A percentile compares a stretch with the other conserved stretches of the same genome.
Conservation (phyloP, 495 filamentous ascomycete species). For the Aspergillus bertholletiae region DNA sequence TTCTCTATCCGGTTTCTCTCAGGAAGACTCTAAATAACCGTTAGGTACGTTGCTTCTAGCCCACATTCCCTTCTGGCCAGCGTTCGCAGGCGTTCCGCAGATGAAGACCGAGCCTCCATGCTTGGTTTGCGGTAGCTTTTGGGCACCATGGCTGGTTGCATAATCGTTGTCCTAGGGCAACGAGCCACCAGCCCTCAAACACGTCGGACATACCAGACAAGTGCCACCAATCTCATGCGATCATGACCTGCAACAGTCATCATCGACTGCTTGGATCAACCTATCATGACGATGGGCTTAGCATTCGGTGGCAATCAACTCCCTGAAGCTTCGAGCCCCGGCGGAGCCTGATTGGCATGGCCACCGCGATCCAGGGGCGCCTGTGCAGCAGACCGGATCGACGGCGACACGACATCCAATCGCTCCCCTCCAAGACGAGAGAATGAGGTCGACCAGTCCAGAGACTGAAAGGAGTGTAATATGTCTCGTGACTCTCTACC, state of each 20-base stretch:
- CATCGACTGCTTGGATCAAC: neutral
- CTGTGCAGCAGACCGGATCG: neutral
- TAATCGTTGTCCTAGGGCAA: too few species aligned
- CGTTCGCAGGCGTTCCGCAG: too few species aligned
- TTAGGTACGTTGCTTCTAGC: too few species aligned
- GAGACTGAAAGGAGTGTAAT: neutral
- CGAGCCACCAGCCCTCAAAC: too few species aligned
- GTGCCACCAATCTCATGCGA: neutral
- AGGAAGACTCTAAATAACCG: too few species aligned
- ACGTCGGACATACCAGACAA: too few species aligned
- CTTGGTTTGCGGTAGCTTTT: too few species aligned
- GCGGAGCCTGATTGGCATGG: neutral
- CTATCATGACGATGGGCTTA: neutral
- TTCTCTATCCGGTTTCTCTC: too few species aligned
- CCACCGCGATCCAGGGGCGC: neutral
- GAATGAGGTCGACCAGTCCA: neutral
- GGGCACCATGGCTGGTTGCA: too few species aligned
- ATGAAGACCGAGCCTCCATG: too few species aligned
- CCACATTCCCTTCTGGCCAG: too few species aligned
- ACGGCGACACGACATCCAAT: neutral
- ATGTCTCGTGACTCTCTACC: neutral
- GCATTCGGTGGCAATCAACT: neutral
- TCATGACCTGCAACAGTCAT: neutral
- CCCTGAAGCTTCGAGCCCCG: neutral
- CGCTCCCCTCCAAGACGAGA: neutral